Conservation (phyloP, 805 yeast species). For the Cephaloascus albidus region DNA sequence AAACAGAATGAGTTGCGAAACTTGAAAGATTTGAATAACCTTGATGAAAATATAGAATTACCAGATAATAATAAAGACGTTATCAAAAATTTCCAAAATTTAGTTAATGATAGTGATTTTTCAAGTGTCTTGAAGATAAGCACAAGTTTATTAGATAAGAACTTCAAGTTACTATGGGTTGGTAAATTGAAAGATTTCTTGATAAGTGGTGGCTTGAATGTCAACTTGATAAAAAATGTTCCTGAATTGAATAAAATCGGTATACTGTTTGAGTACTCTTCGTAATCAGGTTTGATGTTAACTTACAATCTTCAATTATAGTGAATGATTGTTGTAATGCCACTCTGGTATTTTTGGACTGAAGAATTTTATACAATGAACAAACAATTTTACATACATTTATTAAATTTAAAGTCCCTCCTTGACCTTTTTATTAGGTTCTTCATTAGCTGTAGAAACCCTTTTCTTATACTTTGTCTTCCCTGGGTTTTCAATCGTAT, state of each 20-base stretch:
- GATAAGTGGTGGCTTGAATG: constrained; percentile 61
- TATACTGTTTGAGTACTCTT: constrained; percentile 51
- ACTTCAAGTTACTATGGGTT: constrained; percentile 72
- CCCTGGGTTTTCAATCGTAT: constrained; percentile 39
- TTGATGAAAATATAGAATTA: constrained; percentile 1
- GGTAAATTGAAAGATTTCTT: constrained; percentile 77
- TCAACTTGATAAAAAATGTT: constrained; percentile 30
- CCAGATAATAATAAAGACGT: constrained; percentile 14
- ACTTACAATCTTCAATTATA: too few relatives aligned
- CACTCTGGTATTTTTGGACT: too few relatives aligned
- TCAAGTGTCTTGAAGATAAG: constrained; percentile 67
- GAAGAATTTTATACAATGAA: too few relatives aligned
- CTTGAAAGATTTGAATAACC: too few relatives aligned
- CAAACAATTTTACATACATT: too few relatives aligned
- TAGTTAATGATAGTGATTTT: constrained; percentile 45
- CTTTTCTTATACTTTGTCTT: constrained; percentile 10
- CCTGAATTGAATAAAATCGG: constrained; percentile 50
- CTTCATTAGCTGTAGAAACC: background rate
- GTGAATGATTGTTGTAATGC: too few relatives aligned
- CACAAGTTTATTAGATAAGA: constrained; percentile 55
- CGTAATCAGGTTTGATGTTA: too few relatives aligned
- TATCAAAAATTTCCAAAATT: constrained; percentile 39
- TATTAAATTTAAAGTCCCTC: too few relatives aligned
- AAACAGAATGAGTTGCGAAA: constrained; percentile 6
- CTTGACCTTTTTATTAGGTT: too few relatives aligned